Conservation (phyloP, 2,329 filamentous ascomycete genomes). For the Albifimbria verrucaria region DNA sequence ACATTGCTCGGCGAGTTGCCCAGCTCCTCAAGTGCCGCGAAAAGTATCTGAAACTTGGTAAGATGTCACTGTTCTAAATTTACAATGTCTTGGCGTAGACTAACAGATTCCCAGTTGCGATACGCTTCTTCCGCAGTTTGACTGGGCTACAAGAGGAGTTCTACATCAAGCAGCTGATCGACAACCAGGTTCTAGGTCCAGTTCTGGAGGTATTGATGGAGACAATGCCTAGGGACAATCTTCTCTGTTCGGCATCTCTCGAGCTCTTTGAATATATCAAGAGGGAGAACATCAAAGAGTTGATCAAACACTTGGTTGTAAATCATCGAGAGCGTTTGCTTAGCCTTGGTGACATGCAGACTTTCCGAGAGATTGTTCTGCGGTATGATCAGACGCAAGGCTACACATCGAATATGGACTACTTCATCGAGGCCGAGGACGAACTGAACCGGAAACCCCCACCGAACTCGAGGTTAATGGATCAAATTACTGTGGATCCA, state of each 20-base stretch:
- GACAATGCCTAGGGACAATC: slow-evolving; percentile 87
- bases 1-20: slow-evolving; percentile 72
- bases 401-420: slow-evolving; percentile 63
- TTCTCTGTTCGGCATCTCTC: slow-evolving; percentile 88
- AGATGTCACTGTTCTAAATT: slow-evolving; percentile 21
- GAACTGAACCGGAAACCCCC: slow-evolving; percentile 43
- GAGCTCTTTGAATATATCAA: slow-evolving; percentile 93
- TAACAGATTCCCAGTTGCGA: slow-evolving; percentile 58
- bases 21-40: slow-evolving; percentile 80
- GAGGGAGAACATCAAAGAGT: slow-evolving; percentile 73
- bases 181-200: slow-evolving; percentile 77
- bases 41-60: slow-evolving; percentile 89
- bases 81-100: slow-evolving; percentile 11
- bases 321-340: slow-evolving; percentile 77
- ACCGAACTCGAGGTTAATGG: slow-evolving; percentile 59
- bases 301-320: slow-evolving; percentile 81
- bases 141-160: slow-evolving; percentile 86
- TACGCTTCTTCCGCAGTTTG: slow-evolving; percentile 90
- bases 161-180: slow-evolving; percentile 79
- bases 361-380: slow-evolving; percentile 72
- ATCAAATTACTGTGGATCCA: slow-evolving; percentile 69
- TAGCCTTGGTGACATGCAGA: slow-evolving; percentile 76
- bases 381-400: slow-evolving; percentile 77
- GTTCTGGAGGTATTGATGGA: slow-evolving; percentile 80
- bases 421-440: slow-evolving; percentile 69